phyloP scores from a whole-genome alignment of 2,329 filamentous ascomycete genomes.

The Apiospora pterosperma region DNA sequence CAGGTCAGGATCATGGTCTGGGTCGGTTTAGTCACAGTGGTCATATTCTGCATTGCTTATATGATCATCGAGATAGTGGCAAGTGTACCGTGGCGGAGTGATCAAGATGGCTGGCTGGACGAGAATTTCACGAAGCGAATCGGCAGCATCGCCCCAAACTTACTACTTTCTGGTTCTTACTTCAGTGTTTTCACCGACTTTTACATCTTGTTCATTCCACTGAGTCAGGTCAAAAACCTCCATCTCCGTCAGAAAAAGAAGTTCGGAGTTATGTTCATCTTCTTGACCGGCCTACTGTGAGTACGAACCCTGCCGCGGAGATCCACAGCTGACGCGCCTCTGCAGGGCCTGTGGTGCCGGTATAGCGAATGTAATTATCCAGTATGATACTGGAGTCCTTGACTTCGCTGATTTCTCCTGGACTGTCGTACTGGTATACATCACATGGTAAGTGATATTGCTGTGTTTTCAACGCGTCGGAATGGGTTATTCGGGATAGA shows the following conservation, averaged over 20 bases:
- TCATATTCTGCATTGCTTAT: not conserved
- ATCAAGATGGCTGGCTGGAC: not conserved
- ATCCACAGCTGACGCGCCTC: not conserved
- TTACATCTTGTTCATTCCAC: not conserved
- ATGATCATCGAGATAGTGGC: not conserved
- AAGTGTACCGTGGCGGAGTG: not conserved
- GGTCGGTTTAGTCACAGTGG: not conserved
- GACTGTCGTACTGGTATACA: not conserved
- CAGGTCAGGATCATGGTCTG: slow-evolving; percentile 4
- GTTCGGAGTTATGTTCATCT: not conserved
- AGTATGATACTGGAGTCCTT: not conserved
- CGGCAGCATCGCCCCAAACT: accelerated
- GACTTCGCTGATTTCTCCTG: not conserved
- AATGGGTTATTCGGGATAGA: too few relatives aligned
- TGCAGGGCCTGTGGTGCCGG: not conserved
- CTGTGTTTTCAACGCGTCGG: too few relatives aligned
- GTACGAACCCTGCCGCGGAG: not conserved
- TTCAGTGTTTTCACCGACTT: not conserved
- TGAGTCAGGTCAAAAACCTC: not conserved
- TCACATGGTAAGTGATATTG: not conserved
- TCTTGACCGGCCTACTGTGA: not conserved
- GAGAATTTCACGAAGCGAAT: not conserved
- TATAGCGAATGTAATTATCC: not conserved
- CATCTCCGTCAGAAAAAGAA: not conserved
- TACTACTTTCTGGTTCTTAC: not conserved